phyloP scores from a whole-genome alignment of 148 eudicot species.

The Spergularia marina region DNA sequence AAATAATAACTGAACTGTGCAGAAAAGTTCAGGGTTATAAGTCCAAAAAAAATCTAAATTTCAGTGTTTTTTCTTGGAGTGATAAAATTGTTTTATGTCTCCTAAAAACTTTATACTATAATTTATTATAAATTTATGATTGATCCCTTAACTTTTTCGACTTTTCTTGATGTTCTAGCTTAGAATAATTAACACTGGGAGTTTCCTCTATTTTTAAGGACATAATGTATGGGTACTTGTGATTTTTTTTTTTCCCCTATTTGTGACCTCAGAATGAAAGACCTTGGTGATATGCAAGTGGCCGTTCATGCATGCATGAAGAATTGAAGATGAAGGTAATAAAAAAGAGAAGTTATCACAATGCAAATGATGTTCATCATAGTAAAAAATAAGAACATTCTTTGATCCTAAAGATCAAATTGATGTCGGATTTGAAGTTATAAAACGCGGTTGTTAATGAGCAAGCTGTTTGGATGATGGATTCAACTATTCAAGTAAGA shows the following conservation, averaged over 20 bases:
- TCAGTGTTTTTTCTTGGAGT: slow-evolving; percentile 61
- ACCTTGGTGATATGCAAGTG: slow-evolving; percentile 20
- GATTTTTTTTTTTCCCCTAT: slow-evolving; percentile 15
- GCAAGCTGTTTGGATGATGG: too few relatives aligned
- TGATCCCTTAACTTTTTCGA: neutral
- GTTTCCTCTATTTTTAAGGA: neutral
- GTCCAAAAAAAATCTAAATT: slow-evolving; percentile 41
- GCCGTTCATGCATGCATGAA: slow-evolving; percentile 2
- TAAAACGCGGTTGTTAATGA: too few relatives aligned
- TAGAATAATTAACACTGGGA: neutral
- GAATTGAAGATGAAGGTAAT: neutral
- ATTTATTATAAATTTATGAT: too few relatives aligned
- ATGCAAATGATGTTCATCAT: too few relatives aligned
- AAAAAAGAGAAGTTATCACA: too few relatives aligned
- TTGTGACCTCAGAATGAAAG: slow-evolving; percentile 21
- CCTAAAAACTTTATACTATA: neutral
- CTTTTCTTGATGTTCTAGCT: neutral
- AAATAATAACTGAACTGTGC: slow-evolving; percentile 17
- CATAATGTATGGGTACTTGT: slow-evolving; percentile 33
- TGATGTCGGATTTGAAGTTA: too few relatives aligned
- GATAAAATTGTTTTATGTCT: slow-evolving; percentile 37
- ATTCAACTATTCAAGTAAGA: too few relatives aligned
- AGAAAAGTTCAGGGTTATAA: slow-evolving; percentile 11
- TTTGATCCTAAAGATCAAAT: too few relatives aligned
- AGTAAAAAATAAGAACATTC: too few relatives aligned